Evolutionary conservation across 306 rosid genomes (phyloP).

Genomic region (Ormosia emarginata): DNA sequence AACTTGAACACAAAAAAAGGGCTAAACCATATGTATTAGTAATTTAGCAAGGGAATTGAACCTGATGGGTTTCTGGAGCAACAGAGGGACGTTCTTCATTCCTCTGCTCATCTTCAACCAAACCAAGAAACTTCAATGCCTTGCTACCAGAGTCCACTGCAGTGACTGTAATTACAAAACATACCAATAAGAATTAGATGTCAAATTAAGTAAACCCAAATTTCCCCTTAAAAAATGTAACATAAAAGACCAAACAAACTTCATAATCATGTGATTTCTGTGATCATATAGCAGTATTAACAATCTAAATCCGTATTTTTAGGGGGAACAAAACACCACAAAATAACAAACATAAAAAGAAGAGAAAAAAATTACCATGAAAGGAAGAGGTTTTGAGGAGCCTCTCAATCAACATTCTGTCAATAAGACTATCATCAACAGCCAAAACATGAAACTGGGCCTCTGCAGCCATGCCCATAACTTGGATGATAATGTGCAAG

Average conservation of each 20-base stretch:
- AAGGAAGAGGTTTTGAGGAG: constrained; percentile 84
- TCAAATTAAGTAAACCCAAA: not conserved
- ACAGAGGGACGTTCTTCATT: constrained; percentile 15
- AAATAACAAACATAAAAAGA: not conserved
- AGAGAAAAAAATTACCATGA: constrained; percentile 49
- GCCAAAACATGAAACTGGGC: constrained; percentile 80
- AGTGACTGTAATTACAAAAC: constrained; percentile 52
- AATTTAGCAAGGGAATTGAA: not conserved
- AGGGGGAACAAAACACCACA: not conserved
- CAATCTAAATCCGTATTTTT: not conserved
- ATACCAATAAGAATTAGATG: constrained; percentile 11
- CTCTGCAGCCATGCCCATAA: constrained; percentile 57
- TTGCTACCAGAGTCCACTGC: constrained; percentile 79
- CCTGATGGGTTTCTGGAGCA: constrained; percentile 54
- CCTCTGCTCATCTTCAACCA: constrained; percentile 49
- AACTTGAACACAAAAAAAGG: not conserved
- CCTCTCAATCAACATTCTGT: constrained; percentile 77
- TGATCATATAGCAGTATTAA: not conserved
- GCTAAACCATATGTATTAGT: not conserved
- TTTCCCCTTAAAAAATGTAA: not conserved
- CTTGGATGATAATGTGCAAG: not conserved
- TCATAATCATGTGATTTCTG: not conserved
- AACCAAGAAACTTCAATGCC: constrained; percentile 76
- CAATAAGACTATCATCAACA: constrained; percentile 79
- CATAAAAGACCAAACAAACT: not conserved